These are phyloP conservation scores for Xylaria sp. DNA, from an alignment of 2,329 filamentous ascomycete genomes.

Conservation along the genomic window DNA sequence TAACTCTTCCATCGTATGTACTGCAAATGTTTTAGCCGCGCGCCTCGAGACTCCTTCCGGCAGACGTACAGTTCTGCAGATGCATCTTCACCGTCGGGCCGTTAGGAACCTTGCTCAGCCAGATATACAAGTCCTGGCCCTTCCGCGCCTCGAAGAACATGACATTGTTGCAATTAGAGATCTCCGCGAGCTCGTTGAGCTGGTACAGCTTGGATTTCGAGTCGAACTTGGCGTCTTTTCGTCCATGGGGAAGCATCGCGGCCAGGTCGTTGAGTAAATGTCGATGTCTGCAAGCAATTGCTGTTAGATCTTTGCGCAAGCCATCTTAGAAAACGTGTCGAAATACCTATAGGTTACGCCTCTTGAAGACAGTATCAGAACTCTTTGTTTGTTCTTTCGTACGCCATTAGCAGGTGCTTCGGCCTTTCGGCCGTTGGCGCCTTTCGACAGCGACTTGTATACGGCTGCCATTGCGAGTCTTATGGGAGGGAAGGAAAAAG, in stretches of 20 bases:
- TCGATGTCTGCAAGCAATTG: slow-evolving; percentile 72
- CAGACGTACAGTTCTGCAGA: slow-evolving; percentile 63
- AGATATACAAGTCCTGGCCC: slow-evolving; percentile 90
- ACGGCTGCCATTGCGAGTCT: slow-evolving; percentile 65
- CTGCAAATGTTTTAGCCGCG: neutral
- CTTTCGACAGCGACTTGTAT: slow-evolving; percentile 74
- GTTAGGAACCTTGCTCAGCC: slow-evolving; percentile 89
- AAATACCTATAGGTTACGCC: slow-evolving; percentile 75
- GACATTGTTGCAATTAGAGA: slow-evolving; percentile 94
- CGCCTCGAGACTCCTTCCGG: neutral
- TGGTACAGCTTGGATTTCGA: slow-evolving; percentile 87
- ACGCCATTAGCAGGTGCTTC: slow-evolving; percentile 53
- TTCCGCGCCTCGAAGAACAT: slow-evolving; percentile 96
- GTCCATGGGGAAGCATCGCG: slow-evolving; percentile 84
- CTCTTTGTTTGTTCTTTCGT: slow-evolving; percentile 71
- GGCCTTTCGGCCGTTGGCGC: slow-evolving; percentile 50
- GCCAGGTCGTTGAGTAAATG: slow-evolving; percentile 91
- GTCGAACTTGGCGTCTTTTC: slow-evolving; percentile 96
- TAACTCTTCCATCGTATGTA: slow-evolving; percentile 58
- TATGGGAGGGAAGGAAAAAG: neutral
- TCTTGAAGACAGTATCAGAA: slow-evolving; percentile 88
- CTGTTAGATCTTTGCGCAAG: slow-evolving; percentile 36
- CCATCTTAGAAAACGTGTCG: neutral
- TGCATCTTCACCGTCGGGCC: slow-evolving; percentile 68
- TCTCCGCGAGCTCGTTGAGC: slow-evolving; percentile 73